A percentile compares a stretch with the other conserved stretches of the same genome.
Conservation (phyloP, 2,329 filamentous ascomycete genomes). For the Cordyceps cateniannulata region DNA sequence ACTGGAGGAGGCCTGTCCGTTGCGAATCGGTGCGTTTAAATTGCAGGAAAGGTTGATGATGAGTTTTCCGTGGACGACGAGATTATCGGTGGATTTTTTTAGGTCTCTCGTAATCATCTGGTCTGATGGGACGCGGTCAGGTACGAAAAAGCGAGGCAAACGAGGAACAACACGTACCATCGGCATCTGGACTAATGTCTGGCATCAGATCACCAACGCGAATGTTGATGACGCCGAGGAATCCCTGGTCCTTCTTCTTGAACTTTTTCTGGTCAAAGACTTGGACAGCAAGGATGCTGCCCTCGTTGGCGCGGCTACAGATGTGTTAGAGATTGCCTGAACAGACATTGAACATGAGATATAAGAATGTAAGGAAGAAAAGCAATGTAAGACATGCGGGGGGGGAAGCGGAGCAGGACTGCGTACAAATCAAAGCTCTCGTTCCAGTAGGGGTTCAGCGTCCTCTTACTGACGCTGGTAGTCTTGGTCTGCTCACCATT, state of each 20-base stretch:
- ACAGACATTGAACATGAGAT: background rate
- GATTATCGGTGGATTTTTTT: slow-evolving; percentile 96
- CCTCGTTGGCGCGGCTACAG: slow-evolving; percentile 77
- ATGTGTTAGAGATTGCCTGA: slow-evolving; percentile 7
- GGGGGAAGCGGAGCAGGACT: slow-evolving; percentile 14
- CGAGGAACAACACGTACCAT: slow-evolving; percentile 57
- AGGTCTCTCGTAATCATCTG: slow-evolving; percentile 97
- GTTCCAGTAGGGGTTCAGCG: slow-evolving; percentile 99
- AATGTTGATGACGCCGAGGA: slow-evolving; percentile 95
- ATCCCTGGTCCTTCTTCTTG: slow-evolving; percentile 99
- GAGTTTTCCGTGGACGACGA: slow-evolving; percentile 94
- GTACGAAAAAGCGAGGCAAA: slow-evolving; percentile 14
- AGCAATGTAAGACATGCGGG: background rate
- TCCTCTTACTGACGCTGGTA: slow-evolving; percentile 95
- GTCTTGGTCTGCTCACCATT: slow-evolving; percentile 98
- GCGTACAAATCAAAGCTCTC: slow-evolving; percentile 96
- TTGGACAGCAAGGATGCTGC: slow-evolving; percentile 94
- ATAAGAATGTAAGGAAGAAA: background rate
- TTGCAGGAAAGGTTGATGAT: slow-evolving; percentile 97
- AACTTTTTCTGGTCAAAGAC: slow-evolving; percentile 99
- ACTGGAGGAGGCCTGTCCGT: slow-evolving; percentile 36
- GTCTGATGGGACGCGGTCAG: slow-evolving; percentile 49
- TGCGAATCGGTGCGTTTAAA: slow-evolving; percentile 61
- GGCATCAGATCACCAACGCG: slow-evolving; percentile 84
- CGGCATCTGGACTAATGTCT: slow-evolving; percentile 79